phyloP scores from a whole-genome alignment of 139 green algal genomes.

The Closterium sp. region DNA sequence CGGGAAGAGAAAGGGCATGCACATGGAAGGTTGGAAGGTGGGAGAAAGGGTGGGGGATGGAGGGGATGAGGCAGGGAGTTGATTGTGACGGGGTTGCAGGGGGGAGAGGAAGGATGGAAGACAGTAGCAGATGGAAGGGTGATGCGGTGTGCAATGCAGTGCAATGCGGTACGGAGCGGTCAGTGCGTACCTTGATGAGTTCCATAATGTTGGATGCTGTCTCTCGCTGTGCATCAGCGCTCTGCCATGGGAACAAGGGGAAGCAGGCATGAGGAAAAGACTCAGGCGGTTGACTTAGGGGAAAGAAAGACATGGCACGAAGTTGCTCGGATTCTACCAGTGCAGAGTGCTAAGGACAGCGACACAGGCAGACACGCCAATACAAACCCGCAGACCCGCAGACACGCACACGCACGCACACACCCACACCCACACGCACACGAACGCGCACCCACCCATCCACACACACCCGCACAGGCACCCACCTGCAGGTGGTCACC shows the following conservation, averaged over 20 bases:
- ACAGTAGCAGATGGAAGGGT: background rate
- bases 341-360: background rate
- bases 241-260: constrained; percentile 13
- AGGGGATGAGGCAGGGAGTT: too few relatives aligned
- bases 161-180: background rate
- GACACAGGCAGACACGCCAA: background rate
- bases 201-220: constrained; percentile 33
- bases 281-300: background rate
- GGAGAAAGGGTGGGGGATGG: too few relatives aligned
- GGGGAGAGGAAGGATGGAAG: too few relatives aligned
- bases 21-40: too few relatives aligned
- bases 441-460: background rate
- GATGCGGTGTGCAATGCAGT: too few relatives aligned
- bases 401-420: constrained; percentile 1
- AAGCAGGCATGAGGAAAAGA: too few relatives aligned
- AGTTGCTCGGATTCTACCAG: background rate
- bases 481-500: constrained; percentile 45
- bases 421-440: background rate
- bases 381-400: background rate
- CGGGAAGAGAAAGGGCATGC: too few relatives aligned
- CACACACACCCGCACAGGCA: background rate
- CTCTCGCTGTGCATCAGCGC: constrained; percentile 45
- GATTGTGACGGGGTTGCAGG: background rate
- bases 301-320: background rate
- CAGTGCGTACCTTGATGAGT: constrained; percentile 36